A percentile compares a stretch with the other conserved stretches of the same genome.
These are phyloP conservation scores for Blastobotrys illinoisensis DNA, from an alignment of 1,139 yeast genomes.

Conservation along the genomic window DNA sequence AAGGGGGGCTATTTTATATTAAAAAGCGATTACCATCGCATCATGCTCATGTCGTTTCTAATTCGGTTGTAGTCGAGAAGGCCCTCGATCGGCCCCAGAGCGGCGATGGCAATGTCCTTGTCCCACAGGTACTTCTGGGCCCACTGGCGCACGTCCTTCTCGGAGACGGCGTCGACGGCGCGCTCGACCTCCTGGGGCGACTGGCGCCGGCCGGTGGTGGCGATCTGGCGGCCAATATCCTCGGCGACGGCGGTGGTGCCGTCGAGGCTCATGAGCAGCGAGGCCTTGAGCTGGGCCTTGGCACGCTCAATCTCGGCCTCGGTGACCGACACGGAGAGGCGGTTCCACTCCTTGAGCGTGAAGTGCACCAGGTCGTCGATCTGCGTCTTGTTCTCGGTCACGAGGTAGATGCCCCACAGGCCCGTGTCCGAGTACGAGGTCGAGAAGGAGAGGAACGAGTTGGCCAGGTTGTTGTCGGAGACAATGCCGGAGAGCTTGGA, in stretches of 20 bases:
- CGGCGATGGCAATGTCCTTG: conserved; percentile 84
- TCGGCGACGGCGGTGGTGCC: conserved; percentile 96
- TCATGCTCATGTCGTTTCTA: conserved; percentile 39
- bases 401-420: conserved; percentile 91
- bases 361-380: conserved; percentile 67
- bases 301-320: conserved; percentile 90
- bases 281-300: conserved; percentile 90
- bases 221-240: conserved; percentile 94
- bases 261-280: conserved; percentile 79
- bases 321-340: conserved; percentile 74
- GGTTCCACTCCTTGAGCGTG: conserved; percentile 80
- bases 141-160: conserved; percentile 79
- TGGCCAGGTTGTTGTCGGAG: conserved; percentile 75
- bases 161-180: conserved; percentile 72
- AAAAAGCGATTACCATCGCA: conserved; percentile 26
- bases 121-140: conserved; percentile 75
- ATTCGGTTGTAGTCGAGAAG: conserved; percentile 57
- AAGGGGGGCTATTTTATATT: neutral
- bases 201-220: conserved; percentile 86
- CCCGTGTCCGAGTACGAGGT: conserved; percentile 98
- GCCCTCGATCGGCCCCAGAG: conserved; percentile 71
- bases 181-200: conserved; percentile 90
- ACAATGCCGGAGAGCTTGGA: conserved; percentile 77
- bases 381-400: conserved; percentile 67
- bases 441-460: conserved; percentile 92